phyloP scores from a whole-genome alignment of 768 basidiomycete genomes.

The Collybia nuda region DNA sequence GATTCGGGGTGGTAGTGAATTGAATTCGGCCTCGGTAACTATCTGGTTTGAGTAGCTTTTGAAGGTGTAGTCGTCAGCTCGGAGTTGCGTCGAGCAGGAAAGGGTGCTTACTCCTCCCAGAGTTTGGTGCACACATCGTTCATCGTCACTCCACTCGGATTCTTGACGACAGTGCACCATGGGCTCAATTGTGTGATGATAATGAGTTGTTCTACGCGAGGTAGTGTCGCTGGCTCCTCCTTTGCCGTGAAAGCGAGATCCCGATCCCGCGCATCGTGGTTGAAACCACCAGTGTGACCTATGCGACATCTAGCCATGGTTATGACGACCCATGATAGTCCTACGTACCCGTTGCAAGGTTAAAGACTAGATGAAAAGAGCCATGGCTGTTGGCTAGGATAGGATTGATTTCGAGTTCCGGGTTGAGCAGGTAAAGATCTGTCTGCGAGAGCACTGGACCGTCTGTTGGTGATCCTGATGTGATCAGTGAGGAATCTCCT shows the following conservation, averaged over 20 bases:
- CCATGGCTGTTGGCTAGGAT: slow-evolving; percentile 53
- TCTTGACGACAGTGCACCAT: slow-evolving; percentile 78
- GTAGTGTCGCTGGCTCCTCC: slow-evolving; percentile 70
- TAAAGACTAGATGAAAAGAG: slow-evolving; percentile 68
- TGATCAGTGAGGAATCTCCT: slow-evolving; percentile 1
- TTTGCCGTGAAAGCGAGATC: slow-evolving; percentile 54
- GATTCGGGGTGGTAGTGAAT: slow-evolving; percentile 54
- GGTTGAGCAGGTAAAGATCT: slow-evolving; percentile 75
- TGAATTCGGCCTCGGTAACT: slow-evolving; percentile 68
- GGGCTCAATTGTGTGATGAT: slow-evolving; percentile 63
- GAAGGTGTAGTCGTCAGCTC: not conserved
- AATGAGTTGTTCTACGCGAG: slow-evolving; percentile 58
- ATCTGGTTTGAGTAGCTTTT: slow-evolving; percentile 66
- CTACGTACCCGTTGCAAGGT: slow-evolving; percentile 60
- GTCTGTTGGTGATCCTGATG: slow-evolving; percentile 38
- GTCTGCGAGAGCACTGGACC: slow-evolving; percentile 80
- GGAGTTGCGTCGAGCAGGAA: not conserved
- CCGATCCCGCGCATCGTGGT: slow-evolving; percentile 54
- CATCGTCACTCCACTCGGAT: slow-evolving; percentile 72
- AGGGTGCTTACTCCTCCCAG: slow-evolving; percentile 69
- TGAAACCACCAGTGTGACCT: slow-evolving; percentile 67
- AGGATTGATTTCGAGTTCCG: slow-evolving; percentile 71
- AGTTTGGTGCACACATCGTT: slow-evolving; percentile 72
- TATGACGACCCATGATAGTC: not conserved
- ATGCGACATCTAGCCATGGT: not conserved